Conservation (phyloP, 2,329 filamentous ascomycete genomes). For the Pseudocercospora crystallina region DNA sequence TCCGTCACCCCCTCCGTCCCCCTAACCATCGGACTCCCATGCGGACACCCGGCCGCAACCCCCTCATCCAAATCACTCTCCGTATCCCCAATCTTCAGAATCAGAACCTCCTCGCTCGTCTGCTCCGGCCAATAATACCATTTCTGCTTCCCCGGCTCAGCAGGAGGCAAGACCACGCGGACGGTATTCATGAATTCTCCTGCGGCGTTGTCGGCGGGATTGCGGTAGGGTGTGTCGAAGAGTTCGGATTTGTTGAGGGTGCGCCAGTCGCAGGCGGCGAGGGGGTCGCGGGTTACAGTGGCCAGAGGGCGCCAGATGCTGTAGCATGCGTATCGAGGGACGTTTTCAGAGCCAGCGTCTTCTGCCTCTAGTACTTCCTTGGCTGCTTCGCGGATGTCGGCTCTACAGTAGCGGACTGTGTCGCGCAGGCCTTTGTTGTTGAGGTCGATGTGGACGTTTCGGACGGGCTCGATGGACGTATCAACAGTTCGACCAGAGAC, state of each 20-base stretch:
- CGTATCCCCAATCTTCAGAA: slow-evolving; percentile 10
- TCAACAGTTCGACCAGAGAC: not conserved
- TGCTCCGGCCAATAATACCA: slow-evolving; percentile 12
- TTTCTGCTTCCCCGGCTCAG: slow-evolving; percentile 5
- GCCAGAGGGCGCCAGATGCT: slow-evolving; percentile 6
- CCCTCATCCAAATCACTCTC: not conserved
- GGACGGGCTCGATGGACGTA: slow-evolving; percentile 3
- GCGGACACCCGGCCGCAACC: slow-evolving; percentile 1
- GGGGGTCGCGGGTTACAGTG: slow-evolving; percentile 3
- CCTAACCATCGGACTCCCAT: slow-evolving; percentile 3
- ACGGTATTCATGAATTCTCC: slow-evolving; percentile 10
- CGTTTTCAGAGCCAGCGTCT: slow-evolving; percentile 1
- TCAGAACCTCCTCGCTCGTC: slow-evolving; percentile 3
- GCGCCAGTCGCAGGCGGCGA: slow-evolving; percentile 7
- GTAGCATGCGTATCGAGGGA: slow-evolving; percentile 6
- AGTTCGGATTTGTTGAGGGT: slow-evolving; percentile 1
- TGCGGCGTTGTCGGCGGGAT: slow-evolving; percentile 1
- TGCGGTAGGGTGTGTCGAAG: slow-evolving; percentile 1
- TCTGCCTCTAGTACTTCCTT: slow-evolving; percentile 4
- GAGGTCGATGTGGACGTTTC: slow-evolving; percentile 7
- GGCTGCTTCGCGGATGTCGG: slow-evolving; percentile 2
- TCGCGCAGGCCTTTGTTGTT: slow-evolving; percentile 7
- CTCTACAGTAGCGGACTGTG: slow-evolving; percentile 8
- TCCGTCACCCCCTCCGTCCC: slow-evolving; percentile 5
- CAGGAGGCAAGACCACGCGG: slow-evolving; percentile 1